phyloP scores from a whole-genome alignment of 305 asterid genomes.

The Fraxinus angustifolia region DNA sequence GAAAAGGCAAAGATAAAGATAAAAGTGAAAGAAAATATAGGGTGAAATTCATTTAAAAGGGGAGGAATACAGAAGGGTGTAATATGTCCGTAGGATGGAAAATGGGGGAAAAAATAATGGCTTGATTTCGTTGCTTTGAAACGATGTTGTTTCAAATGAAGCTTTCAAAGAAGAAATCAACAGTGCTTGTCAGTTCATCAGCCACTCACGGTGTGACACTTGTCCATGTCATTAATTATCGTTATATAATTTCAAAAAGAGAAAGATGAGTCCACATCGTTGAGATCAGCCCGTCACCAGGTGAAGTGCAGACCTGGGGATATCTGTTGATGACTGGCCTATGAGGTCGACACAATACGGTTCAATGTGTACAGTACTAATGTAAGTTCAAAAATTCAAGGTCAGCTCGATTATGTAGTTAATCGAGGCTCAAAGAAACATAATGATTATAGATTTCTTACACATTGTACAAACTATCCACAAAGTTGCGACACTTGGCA shows the following conservation, averaged over 20 bases:
- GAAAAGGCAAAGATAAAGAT: not conserved
- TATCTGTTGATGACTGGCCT: not conserved
- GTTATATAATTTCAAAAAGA: not conserved
- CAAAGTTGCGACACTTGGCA: no score
- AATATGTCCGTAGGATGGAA: not conserved
- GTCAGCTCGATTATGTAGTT: no score
- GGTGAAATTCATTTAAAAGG: no score
- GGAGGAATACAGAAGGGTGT: not conserved
- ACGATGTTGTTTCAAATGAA: not conserved
- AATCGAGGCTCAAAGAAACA: no score
- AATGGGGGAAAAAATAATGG: not conserved
- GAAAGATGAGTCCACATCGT: not conserved
- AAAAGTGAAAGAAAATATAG: not conserved
- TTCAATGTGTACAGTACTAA: not conserved
- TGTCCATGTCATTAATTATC: no score
- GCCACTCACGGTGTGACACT: not conserved
- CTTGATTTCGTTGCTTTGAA: not conserved
- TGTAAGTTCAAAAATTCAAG: not conserved
- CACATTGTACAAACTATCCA: no score
- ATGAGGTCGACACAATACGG: not conserved
- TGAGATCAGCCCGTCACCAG: not conserved
- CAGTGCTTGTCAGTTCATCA: not conserved
- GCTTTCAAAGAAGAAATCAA: not conserved
- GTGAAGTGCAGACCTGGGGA: not conserved
- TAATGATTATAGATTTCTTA: no score